Base-by-base conservation (phyloP, 805 yeast species). In the Wickerhamiella australiensis region DNA sequence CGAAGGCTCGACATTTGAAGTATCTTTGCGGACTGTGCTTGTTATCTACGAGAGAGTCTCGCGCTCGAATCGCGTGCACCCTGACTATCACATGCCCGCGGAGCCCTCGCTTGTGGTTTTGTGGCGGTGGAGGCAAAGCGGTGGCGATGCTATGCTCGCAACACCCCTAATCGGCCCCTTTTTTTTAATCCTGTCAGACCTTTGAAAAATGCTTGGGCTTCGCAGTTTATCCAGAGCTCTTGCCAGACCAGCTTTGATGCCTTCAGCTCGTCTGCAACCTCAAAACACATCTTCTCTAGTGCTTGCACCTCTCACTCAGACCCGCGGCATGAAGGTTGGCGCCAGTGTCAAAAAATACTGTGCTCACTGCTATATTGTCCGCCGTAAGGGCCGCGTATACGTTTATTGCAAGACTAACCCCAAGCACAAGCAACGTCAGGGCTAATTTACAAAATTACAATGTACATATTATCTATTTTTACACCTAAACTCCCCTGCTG, bases 271-370 rank as follows among this genome's bases (percentile, higher is more conserved):
- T 17, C 38, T 43, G 11, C 47, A 45, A 23, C 18, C 35, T 23
- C 46, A 43, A 18, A 31, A 38, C 27, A 36, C 40, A 12, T 25
- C 47, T 11, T n/a, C 42, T 3, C 12, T 15, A 8, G 13, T 33
- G 37, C 12, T 41, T 7, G 17, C 40, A 23, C 47, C 47, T 17
- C 38, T 46, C 20, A 27, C 46, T 48, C 60, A 69, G 26, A 59
- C 68, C 4, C 78, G 96, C 66, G 80, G 87, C 3, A 87, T 90
- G 75, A 90, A 90, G 65, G 94, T 87, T 42, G 80, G 90, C 66
- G 79, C 96, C 4, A 77, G 97, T 0, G 94, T 92, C 50, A 88
- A 88, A 71, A 92, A 85, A 71, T 82, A 85, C 68, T 92, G 98
- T 66, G 74, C 81, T 35, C 92, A 85, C 64, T 92, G 98, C 65